Conservation (phyloP, 176 grass and related monocot genomes). For the Themeda triandra region DNA sequence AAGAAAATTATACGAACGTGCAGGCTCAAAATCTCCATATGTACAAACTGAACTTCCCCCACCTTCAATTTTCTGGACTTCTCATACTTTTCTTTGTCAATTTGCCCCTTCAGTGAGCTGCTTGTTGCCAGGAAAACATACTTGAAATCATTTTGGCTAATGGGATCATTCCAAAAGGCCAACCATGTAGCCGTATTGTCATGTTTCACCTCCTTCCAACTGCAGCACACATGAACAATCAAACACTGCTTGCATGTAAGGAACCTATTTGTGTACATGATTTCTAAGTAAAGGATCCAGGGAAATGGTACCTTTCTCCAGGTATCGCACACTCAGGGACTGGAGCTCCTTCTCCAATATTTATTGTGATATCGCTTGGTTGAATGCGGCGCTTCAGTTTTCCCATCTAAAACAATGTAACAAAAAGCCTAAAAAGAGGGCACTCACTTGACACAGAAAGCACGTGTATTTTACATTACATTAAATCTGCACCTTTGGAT, state of each 20-base stretch:
- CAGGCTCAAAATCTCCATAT: constrained; percentile 18
- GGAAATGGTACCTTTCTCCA: constrained; percentile 70
- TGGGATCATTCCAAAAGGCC: constrained; percentile 96
- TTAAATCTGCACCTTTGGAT: constrained; percentile 75
- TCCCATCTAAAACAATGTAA: constrained; percentile 75
- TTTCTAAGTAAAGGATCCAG: background rate
- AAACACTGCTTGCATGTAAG: constrained; percentile 14
- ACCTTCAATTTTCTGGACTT: constrained; percentile 93
- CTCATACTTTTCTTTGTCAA: constrained; percentile 98
- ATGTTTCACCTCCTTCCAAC: constrained; percentile 93
- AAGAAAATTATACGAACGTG: constrained; percentile 11
- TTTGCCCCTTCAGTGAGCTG: constrained; percentile 87
- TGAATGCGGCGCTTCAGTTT: constrained; percentile 82
- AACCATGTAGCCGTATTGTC: constrained; percentile 99
- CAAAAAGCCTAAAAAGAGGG: background rate
- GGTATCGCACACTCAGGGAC: constrained; percentile 87
- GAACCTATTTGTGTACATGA: background rate
- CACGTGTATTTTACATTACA: background rate
- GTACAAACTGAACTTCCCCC: constrained; percentile 24
- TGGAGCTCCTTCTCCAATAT: constrained; percentile 56
- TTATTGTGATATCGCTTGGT: constrained; percentile 97
- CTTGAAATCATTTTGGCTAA: constrained; percentile 91
- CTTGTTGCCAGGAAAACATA: constrained; percentile 99
- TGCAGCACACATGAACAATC: constrained; percentile 40
- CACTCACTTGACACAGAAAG: background rate